Evolutionary conservation across 2,329 filamentous ascomycete species (phyloP), one percentile per base, ranked within the genome.

Genomic region (Fusarium temperatum): DNA sequence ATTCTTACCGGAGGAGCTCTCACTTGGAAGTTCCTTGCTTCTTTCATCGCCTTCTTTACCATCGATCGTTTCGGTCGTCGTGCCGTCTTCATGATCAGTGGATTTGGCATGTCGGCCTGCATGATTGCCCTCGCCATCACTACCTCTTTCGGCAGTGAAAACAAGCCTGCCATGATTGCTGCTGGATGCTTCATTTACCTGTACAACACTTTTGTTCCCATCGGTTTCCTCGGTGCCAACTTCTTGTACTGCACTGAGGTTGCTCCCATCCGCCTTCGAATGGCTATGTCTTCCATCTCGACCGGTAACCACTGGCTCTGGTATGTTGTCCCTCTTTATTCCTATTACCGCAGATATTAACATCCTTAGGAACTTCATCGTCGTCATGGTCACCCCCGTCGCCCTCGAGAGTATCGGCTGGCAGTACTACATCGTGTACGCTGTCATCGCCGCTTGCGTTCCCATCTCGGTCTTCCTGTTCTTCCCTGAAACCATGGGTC

Each of bases 151-250:
- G 55, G 69, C 3, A 39, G n/a, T 4, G 71, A 72, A 14, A 78
- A 77, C 48, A 68, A 73, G 51, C 70, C 68, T 51, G 75, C 78
- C 66, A 68, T 71, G 75, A 67, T 75, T 44, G 63, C 74, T 12
- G 63, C 78, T 11, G 65, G 74, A 6, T 73, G 53, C 70, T 91
- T 90, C 67, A 82, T 93, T 20, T 93, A 93, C 83, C 85, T 90
- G 7, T 93, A 91, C 81, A 92, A 92, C 78, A 89, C 89, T 4
- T 90, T 89, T 70, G 92, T 92, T 71, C 91, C 90, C 8, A 90
- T 90, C 1, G 90, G 89, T 12, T 91, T 89, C 85, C 80, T 91
- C 2, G 89, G 90, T 7, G 84, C 91, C 44, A 90, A 90, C 15
- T 92, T 89, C 88, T 77, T 89, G 75, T 88, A 87, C 73, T 84